Percentiles rank a stretch among this genome's conserved stretches.
phyloP scores from a whole-genome alignment of 2,329 filamentous ascomycete species.

The Mollisiaceae sp. region DNA sequence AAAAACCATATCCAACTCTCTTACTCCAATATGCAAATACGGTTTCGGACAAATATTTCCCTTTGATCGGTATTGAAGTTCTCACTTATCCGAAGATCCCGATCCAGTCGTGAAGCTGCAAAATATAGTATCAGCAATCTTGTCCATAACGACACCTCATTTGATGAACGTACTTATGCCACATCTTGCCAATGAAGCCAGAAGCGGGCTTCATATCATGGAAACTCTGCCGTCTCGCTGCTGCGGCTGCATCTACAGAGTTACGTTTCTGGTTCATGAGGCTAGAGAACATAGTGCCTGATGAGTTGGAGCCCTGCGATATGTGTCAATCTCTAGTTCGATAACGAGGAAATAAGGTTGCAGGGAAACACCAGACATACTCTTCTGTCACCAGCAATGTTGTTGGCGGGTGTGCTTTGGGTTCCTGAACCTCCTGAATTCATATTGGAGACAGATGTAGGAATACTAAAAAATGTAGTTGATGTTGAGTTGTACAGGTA shows the following conservation, averaged over 20 bases:
- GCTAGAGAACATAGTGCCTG: conserved; percentile 41
- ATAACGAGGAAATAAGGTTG: neutral
- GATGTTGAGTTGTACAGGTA: neutral
- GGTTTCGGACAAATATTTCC: neutral
- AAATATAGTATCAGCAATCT: neutral
- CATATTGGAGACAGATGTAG: conserved; percentile 17
- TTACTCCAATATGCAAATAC: neutral
- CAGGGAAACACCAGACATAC: conserved; percentile 21
- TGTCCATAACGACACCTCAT: neutral
- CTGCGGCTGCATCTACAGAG: conserved; percentile 43
- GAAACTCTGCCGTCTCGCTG: conserved; percentile 48
- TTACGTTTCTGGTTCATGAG: conserved; percentile 52
- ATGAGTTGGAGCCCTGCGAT: neutral
- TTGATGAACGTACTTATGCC: conserved; percentile 39
- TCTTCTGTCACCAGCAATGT: conserved; percentile 31
- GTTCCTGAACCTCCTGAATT: conserved; percentile 31
- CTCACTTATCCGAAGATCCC: neutral
- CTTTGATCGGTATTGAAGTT: neutral
- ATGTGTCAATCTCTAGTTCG: neutral
- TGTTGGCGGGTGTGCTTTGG: conserved; percentile 35
- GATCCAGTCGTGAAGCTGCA: conserved; percentile 31
- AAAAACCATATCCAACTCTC: neutral
- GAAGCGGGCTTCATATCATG: conserved; percentile 48
- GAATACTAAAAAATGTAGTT: neutral
- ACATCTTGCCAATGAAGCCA: conserved; percentile 44